Evolutionary conservation across 2,329 filamentous ascomycete species (phyloP).

Genomic region (Cladosporium oxysporum): DNA sequence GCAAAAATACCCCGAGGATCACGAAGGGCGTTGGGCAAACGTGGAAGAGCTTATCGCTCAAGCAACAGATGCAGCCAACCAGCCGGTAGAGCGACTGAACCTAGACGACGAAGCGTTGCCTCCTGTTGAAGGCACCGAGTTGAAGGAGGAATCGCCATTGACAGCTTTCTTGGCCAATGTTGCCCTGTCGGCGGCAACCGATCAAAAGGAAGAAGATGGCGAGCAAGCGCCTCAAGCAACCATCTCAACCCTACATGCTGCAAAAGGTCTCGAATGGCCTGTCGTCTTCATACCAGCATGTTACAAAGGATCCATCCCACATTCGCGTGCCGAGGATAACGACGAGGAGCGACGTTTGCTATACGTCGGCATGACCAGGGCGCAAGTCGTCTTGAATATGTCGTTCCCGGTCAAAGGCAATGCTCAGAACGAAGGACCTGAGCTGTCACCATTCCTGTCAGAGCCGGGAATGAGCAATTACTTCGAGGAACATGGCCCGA

Average conservation of each 20-base stretch:
- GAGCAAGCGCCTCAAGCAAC: constrained; percentile 67
- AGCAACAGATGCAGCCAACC: constrained; percentile 65
- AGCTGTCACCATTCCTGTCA: constrained; percentile 72
- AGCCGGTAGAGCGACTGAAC: constrained; percentile 25
- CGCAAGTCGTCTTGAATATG: constrained; percentile 81
- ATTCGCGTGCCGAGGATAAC: constrained; percentile 78
- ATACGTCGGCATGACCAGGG: constrained; percentile 96
- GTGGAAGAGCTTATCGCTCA: constrained; percentile 84
- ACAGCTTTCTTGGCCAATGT: constrained; percentile 87
- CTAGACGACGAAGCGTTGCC: constrained; percentile 57
- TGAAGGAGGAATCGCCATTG: constrained; percentile 63
- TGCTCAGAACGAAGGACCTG: constrained; percentile 62
- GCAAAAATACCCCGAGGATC: constrained; percentile 69
- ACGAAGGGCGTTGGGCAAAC: constrained; percentile 81
- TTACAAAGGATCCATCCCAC: constrained; percentile 88
- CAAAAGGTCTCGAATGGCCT: constrained; percentile 96
- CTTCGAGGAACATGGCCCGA: constrained; percentile 67
- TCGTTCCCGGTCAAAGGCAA: constrained; percentile 71
- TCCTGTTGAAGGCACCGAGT: constrained; percentile 64
- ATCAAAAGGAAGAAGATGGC: constrained; percentile 59
- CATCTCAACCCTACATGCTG: constrained; percentile 93
- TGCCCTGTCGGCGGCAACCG: constrained; percentile 77
- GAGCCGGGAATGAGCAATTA: constrained; percentile 53
- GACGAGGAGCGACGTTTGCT: constrained; percentile 86
- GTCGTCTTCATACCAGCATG: constrained; percentile 89